Percentiles rank a stretch among this genome's conserved stretches.
Conservation (phyloP, 2,329 filamentous ascomycete genomes). For the Fonsecaea erecta region DNA sequence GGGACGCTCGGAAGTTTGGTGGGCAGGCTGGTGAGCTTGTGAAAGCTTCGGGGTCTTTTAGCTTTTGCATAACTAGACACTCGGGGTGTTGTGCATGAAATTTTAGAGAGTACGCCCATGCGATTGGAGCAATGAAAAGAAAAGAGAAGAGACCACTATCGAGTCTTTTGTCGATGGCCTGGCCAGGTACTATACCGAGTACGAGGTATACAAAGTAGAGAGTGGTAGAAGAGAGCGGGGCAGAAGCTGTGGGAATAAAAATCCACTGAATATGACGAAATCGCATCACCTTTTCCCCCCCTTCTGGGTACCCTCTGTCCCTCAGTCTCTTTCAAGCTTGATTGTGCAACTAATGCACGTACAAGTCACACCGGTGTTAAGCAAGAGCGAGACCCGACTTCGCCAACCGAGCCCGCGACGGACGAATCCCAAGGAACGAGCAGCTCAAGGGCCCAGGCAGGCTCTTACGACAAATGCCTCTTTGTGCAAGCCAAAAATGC, state of each 20-base stretch:
- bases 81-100: not conserved
- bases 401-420: not conserved
- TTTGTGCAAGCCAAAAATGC: not conserved
- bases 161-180: no score
- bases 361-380: not conserved
- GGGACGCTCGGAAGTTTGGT: slow-evolving; percentile 8
- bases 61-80: not conserved
- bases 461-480: not conserved
- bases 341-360: not conserved
- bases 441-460: not conserved
- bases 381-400: not conserved
- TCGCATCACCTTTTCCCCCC: not conserved
- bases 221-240: not conserved
- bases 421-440: not conserved
- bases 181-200: no score
- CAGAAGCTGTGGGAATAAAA: slow-evolving; percentile 2
- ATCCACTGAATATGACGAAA: not conserved
- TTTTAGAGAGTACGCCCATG: not conserved
- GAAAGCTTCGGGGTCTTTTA: not conserved
- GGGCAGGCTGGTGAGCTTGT: not conserved
- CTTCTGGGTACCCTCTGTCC: not conserved
- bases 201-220: not conserved
- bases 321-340: not conserved
- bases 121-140: not conserved
- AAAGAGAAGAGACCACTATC: not conserved